A percentile compares a stretch with the other conserved stretches of the same genome.
Evolutionary conservation across 1,139 yeast genomes (phyloP).

Genomic region (Pichia sp.): DNA sequence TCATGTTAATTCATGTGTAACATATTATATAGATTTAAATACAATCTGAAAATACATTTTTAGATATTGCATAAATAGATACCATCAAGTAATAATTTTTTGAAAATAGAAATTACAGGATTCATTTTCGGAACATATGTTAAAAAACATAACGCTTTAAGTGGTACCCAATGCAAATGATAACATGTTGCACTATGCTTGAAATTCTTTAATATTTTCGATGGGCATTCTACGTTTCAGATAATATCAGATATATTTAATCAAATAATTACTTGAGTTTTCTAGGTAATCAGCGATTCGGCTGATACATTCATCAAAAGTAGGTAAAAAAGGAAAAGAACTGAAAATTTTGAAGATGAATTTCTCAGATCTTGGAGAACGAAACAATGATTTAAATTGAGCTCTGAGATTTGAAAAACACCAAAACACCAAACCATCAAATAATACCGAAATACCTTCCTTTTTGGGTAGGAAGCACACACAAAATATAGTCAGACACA

Average conservation of each 20-base stretch:
- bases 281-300: no score
- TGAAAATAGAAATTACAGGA: no score
- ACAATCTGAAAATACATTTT: not conserved
- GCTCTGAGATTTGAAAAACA: not conserved
- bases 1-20: not conserved
- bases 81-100: no score
- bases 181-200: no score
- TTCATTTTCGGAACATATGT: no score
- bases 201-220: no score
- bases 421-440: not conserved
- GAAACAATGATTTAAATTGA: not conserved
- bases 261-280: no score
- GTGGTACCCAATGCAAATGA: no score
- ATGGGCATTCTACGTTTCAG: no score
- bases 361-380: not conserved
- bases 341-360: not conserved
- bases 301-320: no score
- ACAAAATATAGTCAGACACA: not conserved
- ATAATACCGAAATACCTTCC: not conserved
- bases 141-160: no score
- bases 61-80: not conserved
- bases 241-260: no score
- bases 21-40: not conserved
- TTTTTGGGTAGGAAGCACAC: not conserved
- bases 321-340: not conserved